Evolutionary conservation across 192 early-diverging fungal genomes (phyloP).

Genomic region (Geranomyces michiganensis): DNA sequence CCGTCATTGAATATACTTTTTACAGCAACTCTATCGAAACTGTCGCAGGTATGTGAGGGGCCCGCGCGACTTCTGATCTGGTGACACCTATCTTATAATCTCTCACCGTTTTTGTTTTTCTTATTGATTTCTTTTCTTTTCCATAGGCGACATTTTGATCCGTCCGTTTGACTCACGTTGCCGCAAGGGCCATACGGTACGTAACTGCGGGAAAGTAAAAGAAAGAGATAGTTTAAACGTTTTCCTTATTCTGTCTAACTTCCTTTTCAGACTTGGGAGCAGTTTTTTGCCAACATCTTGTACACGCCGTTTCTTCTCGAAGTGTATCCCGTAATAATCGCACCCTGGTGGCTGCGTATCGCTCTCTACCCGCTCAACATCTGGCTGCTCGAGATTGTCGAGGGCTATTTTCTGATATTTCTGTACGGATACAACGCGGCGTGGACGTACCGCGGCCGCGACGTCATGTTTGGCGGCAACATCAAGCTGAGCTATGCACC

Average conservation of each 20-base stretch:
- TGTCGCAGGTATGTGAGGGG: neutral
- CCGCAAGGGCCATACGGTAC: slow-evolving; percentile 20
- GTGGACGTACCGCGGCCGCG: slow-evolving; percentile 15
- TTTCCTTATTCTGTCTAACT: too few species aligned
- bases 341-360: slow-evolving; percentile 13
- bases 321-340: neutral
- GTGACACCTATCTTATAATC: too few species aligned
- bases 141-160: slow-evolving; percentile 9
- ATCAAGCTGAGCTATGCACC: slow-evolving; percentile 10
- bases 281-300: slow-evolving; percentile 22
- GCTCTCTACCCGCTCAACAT: slow-evolving; percentile 17
- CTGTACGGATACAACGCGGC: slow-evolving; percentile 22
- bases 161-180: slow-evolving; percentile 16
- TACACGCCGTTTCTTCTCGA: slow-evolving; percentile 19
- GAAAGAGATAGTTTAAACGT: too few species aligned
- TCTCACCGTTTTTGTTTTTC: neutral
- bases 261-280: slow-evolving; percentile 14
- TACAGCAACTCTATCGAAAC: slow-evolving; percentile 15
- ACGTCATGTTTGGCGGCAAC: slow-evolving; percentile 13
- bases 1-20: slow-evolving; percentile 15
- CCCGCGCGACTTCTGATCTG: too few species aligned
- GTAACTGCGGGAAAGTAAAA: too few species aligned
- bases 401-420: slow-evolving; percentile 15
- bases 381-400: slow-evolving; percentile 23
- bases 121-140: neutral